Base-by-base conservation (phyloP, 495 filamentous ascomycete genomes). In the Daldinia loculata region DNA sequence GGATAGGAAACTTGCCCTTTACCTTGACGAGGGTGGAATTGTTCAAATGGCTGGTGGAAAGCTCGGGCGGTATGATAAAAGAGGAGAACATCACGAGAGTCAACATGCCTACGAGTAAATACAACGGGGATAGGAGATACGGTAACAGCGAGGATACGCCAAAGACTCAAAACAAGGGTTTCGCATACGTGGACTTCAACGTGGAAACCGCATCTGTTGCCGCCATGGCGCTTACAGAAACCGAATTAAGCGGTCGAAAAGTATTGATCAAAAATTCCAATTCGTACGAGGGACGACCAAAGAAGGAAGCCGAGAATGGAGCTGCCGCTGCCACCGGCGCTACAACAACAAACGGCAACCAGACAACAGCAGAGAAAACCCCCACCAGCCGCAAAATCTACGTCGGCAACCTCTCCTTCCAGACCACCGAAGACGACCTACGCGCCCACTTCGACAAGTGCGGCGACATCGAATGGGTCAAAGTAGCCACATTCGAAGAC, bases 1-100 rank as follows among this genome's bases (percentile, higher is more conserved):
- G 95, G 95, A 93, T 99, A 68, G 95, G 95, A 67, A 99, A 99
- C 80, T 81, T 99, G 30, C 87, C 89, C 12, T 99, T 93, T 83
- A 86, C 85, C n/a, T 79, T 88, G 32, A 94, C 89, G 58, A 88
- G 90, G 67, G 80, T 84, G 8, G 90, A 92, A 63, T 82, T 99
- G 52, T 86, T 88, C 61, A 84, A 83, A 39, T 98, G 96, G 82
- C 79, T 99, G 19, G 88, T 88, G n/a, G 86, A 86, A 52, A 86
- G 91, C 71, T 81, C 81, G 1, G 83, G 83, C 50, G 89, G 88
- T 63, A 78, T 78, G 51, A 92, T 97, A 62, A 81, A 87, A 29
- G 86, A 90, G 39, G 84, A 86, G 17, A 78, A 85, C 51, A 94
- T 98, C 63, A 95, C 93, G 2, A 86, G 96, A 38, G 84, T 98